Evolutionary conservation across 306 rosid species (phyloP).

Genomic region (Acmispon strigosus): DNA sequence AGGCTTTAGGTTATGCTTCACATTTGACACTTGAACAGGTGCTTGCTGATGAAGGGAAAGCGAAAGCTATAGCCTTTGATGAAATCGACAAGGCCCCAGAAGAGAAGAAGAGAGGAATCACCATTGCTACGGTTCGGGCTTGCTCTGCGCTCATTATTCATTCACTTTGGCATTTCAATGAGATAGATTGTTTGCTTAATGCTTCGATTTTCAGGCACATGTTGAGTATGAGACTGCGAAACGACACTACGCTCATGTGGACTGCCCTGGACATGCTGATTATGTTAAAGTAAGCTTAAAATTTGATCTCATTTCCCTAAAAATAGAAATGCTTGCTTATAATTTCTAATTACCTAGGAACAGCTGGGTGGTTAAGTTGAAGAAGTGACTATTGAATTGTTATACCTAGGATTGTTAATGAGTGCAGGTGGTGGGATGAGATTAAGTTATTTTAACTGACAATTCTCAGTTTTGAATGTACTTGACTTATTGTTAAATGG

Average conservation of each 20-base stretch:
- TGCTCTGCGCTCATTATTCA: background rate
- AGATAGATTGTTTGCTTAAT: background rate
- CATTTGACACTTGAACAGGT: constrained; percentile 32
- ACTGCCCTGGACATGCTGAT: constrained; percentile 95
- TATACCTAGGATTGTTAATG: background rate
- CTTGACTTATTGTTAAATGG: background rate
- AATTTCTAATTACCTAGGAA: background rate
- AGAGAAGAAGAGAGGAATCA: constrained; percentile 92
- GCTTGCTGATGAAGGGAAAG: constrained; percentile 90
- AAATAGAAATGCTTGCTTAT: background rate
- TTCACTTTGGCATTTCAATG: background rate
- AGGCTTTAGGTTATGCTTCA: background rate
- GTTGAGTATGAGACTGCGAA: constrained; percentile 85
- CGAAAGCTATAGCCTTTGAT: constrained; percentile 82
- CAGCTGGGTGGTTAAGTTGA: background rate
- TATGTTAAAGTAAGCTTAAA: constrained; percentile 71
- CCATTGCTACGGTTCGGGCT: constrained; percentile 78
- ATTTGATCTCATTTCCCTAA: background rate
- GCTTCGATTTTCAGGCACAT: constrained; percentile 58
- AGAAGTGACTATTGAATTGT: background rate
- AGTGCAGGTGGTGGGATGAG: background rate
- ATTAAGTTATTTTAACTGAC: background rate
- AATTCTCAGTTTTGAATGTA: background rate
- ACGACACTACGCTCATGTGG: constrained; percentile 87
- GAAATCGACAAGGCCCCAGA: constrained; percentile 98